Base-by-base conservation (phyloP, 805 yeast species). In the Zygosaccharomyces rouxii region DNA sequence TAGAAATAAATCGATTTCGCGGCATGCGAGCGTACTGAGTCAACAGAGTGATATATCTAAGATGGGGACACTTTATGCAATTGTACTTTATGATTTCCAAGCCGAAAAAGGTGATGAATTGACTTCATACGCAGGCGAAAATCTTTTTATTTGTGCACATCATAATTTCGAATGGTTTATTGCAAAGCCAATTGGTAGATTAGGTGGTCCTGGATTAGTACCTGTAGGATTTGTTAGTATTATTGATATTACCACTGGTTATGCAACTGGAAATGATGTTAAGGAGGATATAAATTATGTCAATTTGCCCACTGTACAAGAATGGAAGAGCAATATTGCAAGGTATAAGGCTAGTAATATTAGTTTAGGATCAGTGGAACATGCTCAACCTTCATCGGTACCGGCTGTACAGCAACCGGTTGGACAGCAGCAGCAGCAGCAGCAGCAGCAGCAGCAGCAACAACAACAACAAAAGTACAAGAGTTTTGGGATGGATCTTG, bases 141-240 rank as follows among this genome's bases (percentile, higher is more conserved):
- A 86, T 58, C 77, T 94, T 53, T 86, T 90, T 26, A 81, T 95
- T 10, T 92, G 97, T 69, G 99, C 99, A 2, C 97, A 92, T 68
- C 95, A 92, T 63, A 89, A 89, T 48, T 86, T 75, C 55, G 99
- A 95, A 70, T 94, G 99, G 99, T 90, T 89, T 59, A 94, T 94
- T 51, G 98, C 97, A 4, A 94, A 94, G 66, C 97, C 97, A 11
- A 86, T 94, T 38, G 95, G 92, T 51, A 75, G 97, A 47, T 73
- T 94, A 33, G 98, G 99, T 22, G 99, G 97, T 0, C 98, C 98
- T 0, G 99, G 99, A 1, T 74, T 94, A 40, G 95, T 94, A 6
- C 99, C 99, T 0, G 90, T 88, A 4, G 79, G 87, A 16, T 94
- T 86, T 60, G 94, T 94, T 21, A 87, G 89, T 61, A 77, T 92